phyloP scores from a whole-genome alignment of 2,329 filamentous ascomycete species.

The Sporothrix pseudoabietina region DNA sequence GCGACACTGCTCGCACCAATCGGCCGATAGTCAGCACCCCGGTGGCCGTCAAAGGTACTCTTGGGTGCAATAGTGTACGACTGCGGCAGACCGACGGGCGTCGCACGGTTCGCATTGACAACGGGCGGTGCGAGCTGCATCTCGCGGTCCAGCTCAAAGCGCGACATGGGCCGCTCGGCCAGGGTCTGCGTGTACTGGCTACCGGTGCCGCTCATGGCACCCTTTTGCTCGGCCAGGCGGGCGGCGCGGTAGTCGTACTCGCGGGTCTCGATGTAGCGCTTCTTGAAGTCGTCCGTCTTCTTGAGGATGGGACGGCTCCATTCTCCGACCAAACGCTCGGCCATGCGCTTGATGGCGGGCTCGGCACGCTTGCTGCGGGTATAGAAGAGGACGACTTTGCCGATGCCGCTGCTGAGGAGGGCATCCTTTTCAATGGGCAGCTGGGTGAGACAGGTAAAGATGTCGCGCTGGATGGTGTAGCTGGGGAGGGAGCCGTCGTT shows the following conservation, averaged over 20 bases:
- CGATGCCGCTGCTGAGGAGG: conserved; percentile 86
- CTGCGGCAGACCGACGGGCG: conserved; percentile 56
- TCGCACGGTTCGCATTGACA: conserved; percentile 57
- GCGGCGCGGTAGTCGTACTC: conserved; percentile 64
- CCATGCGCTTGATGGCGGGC: conserved; percentile 85
- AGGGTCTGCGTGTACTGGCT: conserved; percentile 53
- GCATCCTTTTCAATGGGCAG: conserved; percentile 90
- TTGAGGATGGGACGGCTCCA: conserved; percentile 96
- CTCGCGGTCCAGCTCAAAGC: conserved; percentile 57
- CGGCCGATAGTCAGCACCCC: conserved; percentile 57
- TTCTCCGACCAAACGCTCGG: conserved; percentile 87
- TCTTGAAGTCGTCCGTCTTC: conserved; percentile 91
- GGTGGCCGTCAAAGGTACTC: conserved; percentile 60
- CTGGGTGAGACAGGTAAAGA: conserved; percentile 77
- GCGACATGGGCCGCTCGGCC: conserved; percentile 48
- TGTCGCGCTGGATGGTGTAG: conserved; percentile 95
- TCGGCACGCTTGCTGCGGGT: conserved; percentile 92
- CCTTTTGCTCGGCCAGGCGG: conserved; percentile 50
- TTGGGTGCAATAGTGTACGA: conserved; percentile 63
- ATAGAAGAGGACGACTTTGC: conserved; percentile 96
- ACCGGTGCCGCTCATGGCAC: conserved; percentile 1
- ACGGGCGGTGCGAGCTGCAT: conserved; percentile 60
- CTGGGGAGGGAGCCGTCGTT: conserved; percentile 92
- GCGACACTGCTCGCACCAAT: conserved; percentile 65
- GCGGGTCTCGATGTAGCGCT: conserved; percentile 67